A percentile compares a stretch with the other conserved stretches of the same genome.
phyloP scores from a whole-genome alignment of 2,329 filamentous ascomycete species.

The Trichoderma sp. region DNA sequence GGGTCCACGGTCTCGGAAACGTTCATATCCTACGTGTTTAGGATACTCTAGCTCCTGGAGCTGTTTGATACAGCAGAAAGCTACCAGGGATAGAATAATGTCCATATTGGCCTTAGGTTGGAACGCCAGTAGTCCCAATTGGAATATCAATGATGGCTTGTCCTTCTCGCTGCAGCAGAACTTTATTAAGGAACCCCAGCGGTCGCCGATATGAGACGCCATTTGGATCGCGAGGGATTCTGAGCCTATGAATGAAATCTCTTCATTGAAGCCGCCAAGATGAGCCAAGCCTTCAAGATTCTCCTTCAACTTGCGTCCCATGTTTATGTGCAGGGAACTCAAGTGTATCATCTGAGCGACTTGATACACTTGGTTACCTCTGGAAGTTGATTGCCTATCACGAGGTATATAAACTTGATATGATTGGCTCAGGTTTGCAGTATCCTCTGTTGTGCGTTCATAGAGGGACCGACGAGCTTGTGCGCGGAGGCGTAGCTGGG shows the following conservation, averaged over 20 bases:
- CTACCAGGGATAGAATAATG: conserved; percentile 19
- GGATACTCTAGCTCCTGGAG: conserved; percentile 17
- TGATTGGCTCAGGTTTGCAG: fast-evolving
- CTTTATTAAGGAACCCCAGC: conserved; percentile 3
- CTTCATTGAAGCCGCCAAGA: not conserved
- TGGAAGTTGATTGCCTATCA: not conserved
- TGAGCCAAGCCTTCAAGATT: not conserved
- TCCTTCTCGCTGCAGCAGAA: not conserved
- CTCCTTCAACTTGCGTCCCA: not conserved
- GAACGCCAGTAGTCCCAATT: conserved; percentile 22
- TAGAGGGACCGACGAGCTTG: not conserved
- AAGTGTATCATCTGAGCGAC: not conserved
- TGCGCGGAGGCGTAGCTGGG: conserved; percentile 1
- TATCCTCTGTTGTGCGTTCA: not conserved
- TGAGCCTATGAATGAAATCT: no score
- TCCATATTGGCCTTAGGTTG: not conserved
- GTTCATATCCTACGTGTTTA: not conserved
- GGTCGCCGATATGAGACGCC: no score
- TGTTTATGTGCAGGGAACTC: not conserved
- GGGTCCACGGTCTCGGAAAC: conserved; percentile 16
- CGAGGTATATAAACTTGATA: not conserved
- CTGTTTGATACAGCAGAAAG: not conserved
- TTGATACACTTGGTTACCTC: not conserved
- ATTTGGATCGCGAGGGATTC: no score
- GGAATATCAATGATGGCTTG: not conserved